phyloP scores from a whole-genome alignment of 2,329 filamentous ascomycete species.

The Curvularia verruculosa region DNA sequence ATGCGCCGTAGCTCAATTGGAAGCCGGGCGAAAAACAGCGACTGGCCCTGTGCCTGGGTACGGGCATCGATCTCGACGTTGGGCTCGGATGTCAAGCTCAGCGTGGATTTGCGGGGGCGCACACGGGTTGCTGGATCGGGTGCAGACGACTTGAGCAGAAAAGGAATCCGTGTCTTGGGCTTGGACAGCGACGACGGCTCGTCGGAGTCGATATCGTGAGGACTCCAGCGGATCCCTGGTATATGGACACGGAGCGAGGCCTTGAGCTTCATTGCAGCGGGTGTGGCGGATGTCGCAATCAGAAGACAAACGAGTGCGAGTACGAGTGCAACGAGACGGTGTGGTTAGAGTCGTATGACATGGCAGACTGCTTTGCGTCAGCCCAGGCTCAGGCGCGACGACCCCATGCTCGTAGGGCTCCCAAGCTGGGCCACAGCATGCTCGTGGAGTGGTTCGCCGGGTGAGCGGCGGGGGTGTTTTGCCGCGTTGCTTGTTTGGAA shows the following conservation, averaged over 20 bases:
- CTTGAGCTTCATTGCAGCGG: conserved; percentile 15
- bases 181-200: conserved; percentile 11
- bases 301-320: not conserved
- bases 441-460: not conserved
- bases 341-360: conserved; percentile 2
- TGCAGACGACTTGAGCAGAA: conserved; percentile 13
- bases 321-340: not conserved
- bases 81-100: conserved; percentile 26
- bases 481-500: conserved; percentile 25
- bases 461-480: conserved; percentile 2
- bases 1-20: conserved; percentile 40
- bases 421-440: not conserved
- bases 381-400: not conserved
- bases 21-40: conserved; percentile 39
- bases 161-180: conserved; percentile 24
- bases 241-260: conserved; percentile 16
- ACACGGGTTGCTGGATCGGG: not conserved
- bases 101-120: conserved; percentile 28
- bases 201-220: conserved; percentile 31
- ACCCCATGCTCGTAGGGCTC: conserved; percentile 1
- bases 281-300: not conserved
- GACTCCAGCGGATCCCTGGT: conserved; percentile 36
- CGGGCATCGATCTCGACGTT: conserved; percentile 35
- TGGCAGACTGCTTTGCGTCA: not conserved
- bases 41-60: conserved; percentile 38